These are phyloP conservation scores for Arabidopsis arenosa DNA, from an alignment of 345 rosid genomes.

Conservation along the genomic window DNA sequence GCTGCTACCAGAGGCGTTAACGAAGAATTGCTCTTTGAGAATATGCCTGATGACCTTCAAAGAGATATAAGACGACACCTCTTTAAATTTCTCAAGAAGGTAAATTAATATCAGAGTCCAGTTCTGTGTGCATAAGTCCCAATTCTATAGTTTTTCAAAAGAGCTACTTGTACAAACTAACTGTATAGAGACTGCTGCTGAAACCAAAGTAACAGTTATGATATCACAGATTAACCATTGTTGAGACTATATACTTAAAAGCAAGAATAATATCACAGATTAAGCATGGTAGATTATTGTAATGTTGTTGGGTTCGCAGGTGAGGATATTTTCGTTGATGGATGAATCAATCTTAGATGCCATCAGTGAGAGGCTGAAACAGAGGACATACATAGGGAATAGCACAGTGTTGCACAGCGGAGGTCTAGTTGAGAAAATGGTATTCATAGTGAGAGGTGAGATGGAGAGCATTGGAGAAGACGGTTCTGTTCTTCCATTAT, in stretches of 20 bases:
- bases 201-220: conserved; percentile 5
- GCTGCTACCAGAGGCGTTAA: conserved; percentile 90
- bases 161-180: neutral
- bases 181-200: conserved; percentile 3
- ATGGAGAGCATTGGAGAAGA: conserved; percentile 73
- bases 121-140: neutral
- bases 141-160: neutral
- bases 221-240: too few relatives aligned
- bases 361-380: conserved; percentile 75
- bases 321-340: conserved; percentile 76
- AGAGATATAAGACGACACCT: conserved; percentile 85
- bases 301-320: conserved; percentile 52
- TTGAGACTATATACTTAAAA: too few relatives aligned
- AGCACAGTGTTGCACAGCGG: conserved; percentile 63
- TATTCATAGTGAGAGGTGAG: conserved; percentile 85
- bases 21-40: conserved; percentile 67
- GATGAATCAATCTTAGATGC: conserved; percentile 73
- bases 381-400: conserved; percentile 67
- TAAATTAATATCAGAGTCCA: conserved; percentile 24
- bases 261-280: too few relatives aligned
- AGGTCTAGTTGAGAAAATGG: conserved; percentile 77
- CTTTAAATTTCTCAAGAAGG: conserved; percentile 77
- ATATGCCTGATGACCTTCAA: conserved; percentile 87
- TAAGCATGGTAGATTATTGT: neutral
- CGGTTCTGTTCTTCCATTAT: conserved; percentile 50